Evolutionary conservation across 2,329 filamentous ascomycete species (phyloP), one percentile per base, ranked within the genome.

Genomic region (Chaetomium strumarium): DNA sequence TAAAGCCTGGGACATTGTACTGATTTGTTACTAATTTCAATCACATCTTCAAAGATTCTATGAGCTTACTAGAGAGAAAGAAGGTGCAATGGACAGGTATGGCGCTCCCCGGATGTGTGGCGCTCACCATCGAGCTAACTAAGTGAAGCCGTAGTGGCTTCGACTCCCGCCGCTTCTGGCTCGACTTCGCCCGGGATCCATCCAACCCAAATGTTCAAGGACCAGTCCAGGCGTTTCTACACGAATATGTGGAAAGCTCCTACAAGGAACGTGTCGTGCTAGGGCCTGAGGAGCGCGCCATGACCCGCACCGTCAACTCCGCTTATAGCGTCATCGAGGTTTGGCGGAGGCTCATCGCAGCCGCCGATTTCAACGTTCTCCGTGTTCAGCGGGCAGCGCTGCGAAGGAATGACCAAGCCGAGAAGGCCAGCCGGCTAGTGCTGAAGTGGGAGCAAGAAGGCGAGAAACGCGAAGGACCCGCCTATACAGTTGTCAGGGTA

Each of bases 241-340:
- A 50, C 14, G 3, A 16, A 44, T 50, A 50, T 38, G 20, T 50
- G 17, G 34, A 38, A 30, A 45, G 11, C 48, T 38, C 40, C 48
- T 29, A 38, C 13, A 50, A 50, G 41, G 48, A 50, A 50, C 41
- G 41, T 44, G 17, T 50, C 24, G 24, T 50, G 14, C 40, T 50
- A 44, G 33, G 48, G 48, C 48, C 40, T 19, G 13, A 50, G 34
- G 41, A 50, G 48, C 41, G 41, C 33, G n/a, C 33, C 20, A 50
- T 50, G 20, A 20, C 44, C 40, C 31, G 31, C 16, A 44, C 13
- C 7, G 13, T 50, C 24, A 50, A 50, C 31, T 45, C 48, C 36
- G 16, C 40, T 38, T 51, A 51, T 39, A 51, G 48, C 12, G 48
- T 51, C 34, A 51, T 51, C 45, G 24, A 51, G 48, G 48, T 51